Percentiles rank a stretch among this genome's conserved stretches.
Conservation (phyloP, 805 yeast genomes). For the Starmera pachycereana region DNA sequence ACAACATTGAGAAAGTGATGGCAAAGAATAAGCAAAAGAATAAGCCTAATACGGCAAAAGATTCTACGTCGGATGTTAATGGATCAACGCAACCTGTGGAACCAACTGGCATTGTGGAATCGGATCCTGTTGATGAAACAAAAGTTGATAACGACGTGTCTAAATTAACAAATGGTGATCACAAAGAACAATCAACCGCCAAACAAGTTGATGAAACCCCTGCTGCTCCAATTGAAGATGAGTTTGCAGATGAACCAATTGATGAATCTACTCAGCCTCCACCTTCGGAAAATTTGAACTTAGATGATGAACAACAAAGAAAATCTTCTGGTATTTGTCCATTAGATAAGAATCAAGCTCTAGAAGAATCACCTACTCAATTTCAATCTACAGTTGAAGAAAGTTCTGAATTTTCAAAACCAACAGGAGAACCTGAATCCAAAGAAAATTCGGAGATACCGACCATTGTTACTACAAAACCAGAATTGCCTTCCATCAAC, state of each 20-base stretch:
- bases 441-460: conserved; percentile 9
- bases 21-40: too few species aligned
- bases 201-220: neutral
- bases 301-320: too few species aligned
- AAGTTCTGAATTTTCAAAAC: neutral
- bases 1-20: too few species aligned
- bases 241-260: too few species aligned
- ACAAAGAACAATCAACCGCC: neutral
- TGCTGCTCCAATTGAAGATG: neutral
- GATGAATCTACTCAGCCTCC: too few species aligned
- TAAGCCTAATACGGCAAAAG: neutral
- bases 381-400: neutral
- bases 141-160: neutral
- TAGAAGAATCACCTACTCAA: neutral
- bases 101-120: neutral
- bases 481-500: conserved; percentile 7
- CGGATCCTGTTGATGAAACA: neutral
- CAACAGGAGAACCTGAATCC: neutral
- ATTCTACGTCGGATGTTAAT: neutral
- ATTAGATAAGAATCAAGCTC: neutral
- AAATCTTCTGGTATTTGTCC: neutral
- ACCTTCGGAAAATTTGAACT: too few species aligned
- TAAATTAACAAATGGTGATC: neutral
- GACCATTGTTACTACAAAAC: conserved; percentile 6
- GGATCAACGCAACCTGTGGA: too few species aligned